phyloP scores from a whole-genome alignment of 495 filamentous ascomycete genomes.

The Usnea hakonensis region DNA sequence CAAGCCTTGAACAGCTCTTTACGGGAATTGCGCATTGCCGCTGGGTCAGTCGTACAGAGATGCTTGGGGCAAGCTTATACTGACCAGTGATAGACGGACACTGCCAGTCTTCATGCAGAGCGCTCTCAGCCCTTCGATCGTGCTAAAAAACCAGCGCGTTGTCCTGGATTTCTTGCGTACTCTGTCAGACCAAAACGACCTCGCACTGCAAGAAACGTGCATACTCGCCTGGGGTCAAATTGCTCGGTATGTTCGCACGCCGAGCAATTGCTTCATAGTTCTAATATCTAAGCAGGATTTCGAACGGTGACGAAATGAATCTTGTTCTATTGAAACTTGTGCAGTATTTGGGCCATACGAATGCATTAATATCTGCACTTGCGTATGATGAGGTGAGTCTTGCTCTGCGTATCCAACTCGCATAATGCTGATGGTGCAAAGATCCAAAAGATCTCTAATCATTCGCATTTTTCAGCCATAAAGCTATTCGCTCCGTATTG shows the following conservation, averaged over 20 bases:
- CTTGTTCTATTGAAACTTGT: conserved; percentile 74
- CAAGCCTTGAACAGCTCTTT: conserved; percentile 71
- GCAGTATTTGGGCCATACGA: conserved; percentile 78
- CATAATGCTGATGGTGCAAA: conserved; percentile 24
- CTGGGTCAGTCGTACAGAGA: conserved; percentile 43
- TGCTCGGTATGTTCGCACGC: conserved; percentile 46
- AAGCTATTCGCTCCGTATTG: conserved; percentile 79
- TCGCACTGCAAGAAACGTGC: conserved; percentile 68
- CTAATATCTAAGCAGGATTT: conserved; percentile 37
- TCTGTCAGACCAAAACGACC: conserved; percentile 56
- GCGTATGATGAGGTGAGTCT: conserved; percentile 68
- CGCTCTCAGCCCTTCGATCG: conserved; percentile 36
- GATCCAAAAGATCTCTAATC: conserved; percentile 58
- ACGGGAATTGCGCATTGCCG: conserved; percentile 77
- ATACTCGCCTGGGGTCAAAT: conserved; percentile 78
- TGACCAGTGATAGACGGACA: conserved; percentile 47
- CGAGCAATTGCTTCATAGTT: conserved; percentile 4
- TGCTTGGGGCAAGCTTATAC: not conserved
- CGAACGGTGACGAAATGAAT: conserved; percentile 70
- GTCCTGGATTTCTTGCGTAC: conserved; percentile 61
- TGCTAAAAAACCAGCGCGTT: conserved; percentile 57
- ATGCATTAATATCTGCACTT: conserved; percentile 65
- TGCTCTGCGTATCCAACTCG: conserved; percentile 1
- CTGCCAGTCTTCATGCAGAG: conserved; percentile 57
- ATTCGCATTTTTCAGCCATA: conserved; percentile 48